phyloP scores from a whole-genome alignment of 108 stramenopile genomes.

The Discostella stelligeroides region DNA sequence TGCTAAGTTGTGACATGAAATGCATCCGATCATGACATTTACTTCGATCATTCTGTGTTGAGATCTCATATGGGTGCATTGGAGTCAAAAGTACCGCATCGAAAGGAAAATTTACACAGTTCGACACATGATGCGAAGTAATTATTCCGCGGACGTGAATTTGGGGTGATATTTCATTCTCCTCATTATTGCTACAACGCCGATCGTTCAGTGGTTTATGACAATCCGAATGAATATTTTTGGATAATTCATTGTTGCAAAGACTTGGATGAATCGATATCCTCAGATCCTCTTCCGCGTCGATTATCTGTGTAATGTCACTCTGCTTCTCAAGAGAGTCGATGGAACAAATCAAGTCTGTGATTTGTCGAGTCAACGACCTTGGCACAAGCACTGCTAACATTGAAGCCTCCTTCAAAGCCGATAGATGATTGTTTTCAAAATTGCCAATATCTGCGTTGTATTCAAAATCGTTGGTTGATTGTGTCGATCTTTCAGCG shows the following conservation, averaged over 20 bases:
- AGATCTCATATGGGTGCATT: background rate
- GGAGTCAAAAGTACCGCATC: slow-evolving; percentile 22
- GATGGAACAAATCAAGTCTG: background rate
- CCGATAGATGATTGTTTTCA: background rate
- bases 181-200: background rate
- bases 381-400: slow-evolving; percentile 22
- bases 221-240: background rate
- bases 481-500: slow-evolving; percentile 6
- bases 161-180: background rate
- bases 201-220: background rate
- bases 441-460: background rate
- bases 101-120: slow-evolving; percentile 24
- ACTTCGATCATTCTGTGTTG: background rate
- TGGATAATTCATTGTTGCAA: background rate
- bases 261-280: slow-evolving; percentile 37
- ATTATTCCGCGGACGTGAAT: slow-evolving; percentile 18
- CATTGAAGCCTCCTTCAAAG: background rate
- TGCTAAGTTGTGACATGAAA: slow-evolving; percentile 34
- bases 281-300: slow-evolving; percentile 25
- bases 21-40: background rate
- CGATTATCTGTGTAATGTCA: background rate
- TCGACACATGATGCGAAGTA: slow-evolving; percentile 13
- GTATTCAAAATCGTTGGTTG: no score
- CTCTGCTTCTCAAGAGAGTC: background rate
- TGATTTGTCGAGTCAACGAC: slow-evolving; percentile 16